phyloP scores from a whole-genome alignment of 768 basidiomycete genomes.

The Mycena sanguinolenta region DNA sequence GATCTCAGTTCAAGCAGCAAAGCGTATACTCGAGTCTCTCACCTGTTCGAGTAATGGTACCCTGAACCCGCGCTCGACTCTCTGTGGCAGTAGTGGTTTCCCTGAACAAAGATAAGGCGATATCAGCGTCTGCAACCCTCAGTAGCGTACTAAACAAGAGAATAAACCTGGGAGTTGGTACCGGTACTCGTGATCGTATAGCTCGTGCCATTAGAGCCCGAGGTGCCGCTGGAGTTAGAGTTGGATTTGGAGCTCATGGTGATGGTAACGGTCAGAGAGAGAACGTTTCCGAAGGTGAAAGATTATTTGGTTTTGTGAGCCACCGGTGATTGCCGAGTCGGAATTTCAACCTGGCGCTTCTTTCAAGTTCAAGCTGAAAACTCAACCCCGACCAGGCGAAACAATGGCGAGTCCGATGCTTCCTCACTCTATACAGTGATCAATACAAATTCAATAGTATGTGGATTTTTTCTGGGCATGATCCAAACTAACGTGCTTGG shows the following conservation, averaged over 20 bases:
- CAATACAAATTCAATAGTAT: too few relatives aligned
- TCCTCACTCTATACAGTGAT: too few relatives aligned
- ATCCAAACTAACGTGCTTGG: not conserved
- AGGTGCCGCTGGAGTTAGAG: slow-evolving; percentile 17
- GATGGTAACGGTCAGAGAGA: slow-evolving; percentile 9
- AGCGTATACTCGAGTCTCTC: slow-evolving; percentile 34
- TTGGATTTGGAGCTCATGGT: slow-evolving; percentile 19
- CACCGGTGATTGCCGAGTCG: slow-evolving; percentile 20
- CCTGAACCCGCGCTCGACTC: slow-evolving; percentile 58
- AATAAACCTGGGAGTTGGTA: slow-evolving; percentile 64
- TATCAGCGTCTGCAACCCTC: not conserved
- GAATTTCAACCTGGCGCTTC: not conserved
- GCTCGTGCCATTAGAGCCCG: slow-evolving; percentile 1
- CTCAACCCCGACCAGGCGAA: too few relatives aligned
- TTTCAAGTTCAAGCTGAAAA: too few relatives aligned
- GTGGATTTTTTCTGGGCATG: too few relatives aligned
- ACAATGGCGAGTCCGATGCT: too few relatives aligned
- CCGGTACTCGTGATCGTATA: slow-evolving; percentile 51
- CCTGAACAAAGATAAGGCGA: slow-evolving; percentile 49
- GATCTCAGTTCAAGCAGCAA: slow-evolving; percentile 7
- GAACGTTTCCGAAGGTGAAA: not conserved
- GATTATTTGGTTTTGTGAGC: not conserved
- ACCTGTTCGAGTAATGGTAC: slow-evolving; percentile 77
- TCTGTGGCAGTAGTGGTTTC: slow-evolving; percentile 73
- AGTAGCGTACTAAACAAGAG: not conserved